These are phyloP conservation scores for Cercospora nicotianae DNA, from an alignment of 2,329 filamentous ascomycete species.

Conservation along the genomic window DNA sequence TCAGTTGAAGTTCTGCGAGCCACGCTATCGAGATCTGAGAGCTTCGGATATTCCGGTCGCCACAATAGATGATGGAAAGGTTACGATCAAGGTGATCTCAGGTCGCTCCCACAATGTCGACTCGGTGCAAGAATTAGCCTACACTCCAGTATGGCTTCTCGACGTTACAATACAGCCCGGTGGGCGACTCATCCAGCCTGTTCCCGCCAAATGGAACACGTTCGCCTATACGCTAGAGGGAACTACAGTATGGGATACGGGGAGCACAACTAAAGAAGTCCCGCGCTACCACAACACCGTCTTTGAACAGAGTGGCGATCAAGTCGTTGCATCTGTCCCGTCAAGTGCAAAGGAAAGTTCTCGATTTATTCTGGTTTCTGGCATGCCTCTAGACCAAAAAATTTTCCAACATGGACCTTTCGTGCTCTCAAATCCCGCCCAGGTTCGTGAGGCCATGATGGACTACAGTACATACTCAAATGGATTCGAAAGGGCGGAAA, in stretches of 20 bases:
- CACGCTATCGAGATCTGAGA: constrained; percentile 82
- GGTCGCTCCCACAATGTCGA: constrained; percentile 82
- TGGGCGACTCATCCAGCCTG: constrained; percentile 69
- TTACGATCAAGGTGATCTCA: constrained; percentile 84
- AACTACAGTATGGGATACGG: constrained; percentile 62
- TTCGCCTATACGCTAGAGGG: constrained; percentile 87
- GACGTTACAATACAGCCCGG: constrained; percentile 80
- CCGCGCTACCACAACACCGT: constrained; percentile 83
- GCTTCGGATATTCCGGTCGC: constrained; percentile 75
- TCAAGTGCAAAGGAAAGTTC: constrained; percentile 62
- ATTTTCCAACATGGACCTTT: constrained; percentile 87
- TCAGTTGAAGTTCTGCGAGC: constrained; percentile 82
- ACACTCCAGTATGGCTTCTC: constrained; percentile 95
- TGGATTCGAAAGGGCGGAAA: constrained; percentile 75
- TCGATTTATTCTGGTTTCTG: constrained; percentile 71
- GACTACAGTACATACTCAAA: constrained; percentile 73
- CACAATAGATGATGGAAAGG: constrained; percentile 69
- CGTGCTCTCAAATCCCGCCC: constrained; percentile 70
- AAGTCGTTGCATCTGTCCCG: constrained; percentile 68
- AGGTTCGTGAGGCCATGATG: constrained; percentile 72
- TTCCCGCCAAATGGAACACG: constrained; percentile 83
- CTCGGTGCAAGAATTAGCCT: constrained; percentile 83
- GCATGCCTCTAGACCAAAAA: constrained; percentile 77
- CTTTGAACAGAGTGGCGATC: constrained; percentile 77
- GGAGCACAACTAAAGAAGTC: constrained; percentile 53